Base-by-base conservation (phyloP, 306 rosid genomes). In the Rosa chinensis region DNA sequence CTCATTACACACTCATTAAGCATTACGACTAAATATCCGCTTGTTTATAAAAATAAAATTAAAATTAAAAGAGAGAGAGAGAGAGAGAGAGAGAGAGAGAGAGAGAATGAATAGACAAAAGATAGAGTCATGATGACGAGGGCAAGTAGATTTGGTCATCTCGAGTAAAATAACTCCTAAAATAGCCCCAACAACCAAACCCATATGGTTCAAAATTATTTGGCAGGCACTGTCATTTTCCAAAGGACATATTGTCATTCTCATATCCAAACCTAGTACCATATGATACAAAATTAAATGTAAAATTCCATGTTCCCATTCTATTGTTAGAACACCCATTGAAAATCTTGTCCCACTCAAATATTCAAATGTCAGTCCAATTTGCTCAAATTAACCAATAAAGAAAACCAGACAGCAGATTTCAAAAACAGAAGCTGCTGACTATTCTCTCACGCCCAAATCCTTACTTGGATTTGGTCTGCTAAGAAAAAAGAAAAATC, bases 381-480 rank as follows among this genome's bases (percentile, higher is more conserved):
- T 39, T 70, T 70, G 9, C 25, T 28, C 40, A 63, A 35, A 28
- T 23, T 17, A 63, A 17, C 45, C 12, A 37, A 14, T 64, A 39
- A 66, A 37, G 32, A 35, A 21, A 49, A 23, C 32, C 55, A 39
- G 68, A 50, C 73, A 16, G 11, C 55, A 73, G 70, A 50, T 63
- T 50, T 62, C 32, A 50, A 4, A 21, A 3, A 35, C 56, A 28
- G 77, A 74, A 85, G 85, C 85, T 89, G 83, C 70, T 87, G 90
- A 86, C 89, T 37, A 78, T 11, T 83, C 48, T 80, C 40, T 83
- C 92, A 94, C 94, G 93, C 97, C 82, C 82, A 88, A 90, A 94
- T 89, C 98, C 89, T 82, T 80, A 55, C 68, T 82, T 85, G 62
- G 97, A 92, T 92, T 88, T 91, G 81, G 91, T 94, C 86, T 79